A percentile compares a stretch with the other conserved stretches of the same genome.
Conservation (phyloP, 768 basidiomycete species). For the Collybiopsis confluens region DNA sequence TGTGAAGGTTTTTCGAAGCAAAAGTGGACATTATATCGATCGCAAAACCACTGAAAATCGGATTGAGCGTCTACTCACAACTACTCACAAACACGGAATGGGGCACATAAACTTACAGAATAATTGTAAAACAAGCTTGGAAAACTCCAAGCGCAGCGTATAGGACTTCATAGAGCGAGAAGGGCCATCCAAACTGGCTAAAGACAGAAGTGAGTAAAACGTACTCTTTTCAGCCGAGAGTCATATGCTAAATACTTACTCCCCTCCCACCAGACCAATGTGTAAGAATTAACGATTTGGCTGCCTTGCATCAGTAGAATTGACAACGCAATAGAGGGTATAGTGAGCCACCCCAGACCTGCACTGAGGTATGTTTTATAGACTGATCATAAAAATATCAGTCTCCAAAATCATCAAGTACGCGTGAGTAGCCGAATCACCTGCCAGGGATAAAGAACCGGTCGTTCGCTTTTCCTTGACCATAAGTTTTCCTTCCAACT, state of each 20-base stretch:
- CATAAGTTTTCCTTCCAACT: slow-evolving; percentile 63
- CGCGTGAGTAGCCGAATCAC: slow-evolving; percentile 27
- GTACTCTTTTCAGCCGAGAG: too few relatives aligned
- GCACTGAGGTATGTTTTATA: slow-evolving; percentile 58
- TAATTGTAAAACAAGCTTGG: slow-evolving; percentile 53
- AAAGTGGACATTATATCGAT: slow-evolving; percentile 55
- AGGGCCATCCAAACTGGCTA: slow-evolving; percentile 44
- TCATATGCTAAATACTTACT: slow-evolving; percentile 33
- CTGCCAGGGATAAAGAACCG: slow-evolving; percentile 51
- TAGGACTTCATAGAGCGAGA: slow-evolving; percentile 58
- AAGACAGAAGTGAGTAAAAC: neutral
- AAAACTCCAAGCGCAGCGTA: slow-evolving; percentile 60
- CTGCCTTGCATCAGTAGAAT: slow-evolving; percentile 58
- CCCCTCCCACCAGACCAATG: slow-evolving; percentile 70
- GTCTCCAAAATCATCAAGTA: neutral
- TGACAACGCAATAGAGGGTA: slow-evolving; percentile 46
- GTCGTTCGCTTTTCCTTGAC: slow-evolving; percentile 62
- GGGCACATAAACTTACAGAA: slow-evolving; percentile 34
- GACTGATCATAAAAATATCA: slow-evolving; percentile 29
- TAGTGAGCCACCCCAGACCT: slow-evolving; percentile 44
- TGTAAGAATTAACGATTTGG: slow-evolving; percentile 60
- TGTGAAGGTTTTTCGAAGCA: slow-evolving; percentile 62
- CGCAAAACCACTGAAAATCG: slow-evolving; percentile 36
- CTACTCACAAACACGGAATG: too few relatives aligned
- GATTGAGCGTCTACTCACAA: neutral